Evolutionary conservation across 1,139 yeast genomes (phyloP), one percentile per base, ranked within the genome.

Genomic region (Magnusiomyces paraingens): DNA sequence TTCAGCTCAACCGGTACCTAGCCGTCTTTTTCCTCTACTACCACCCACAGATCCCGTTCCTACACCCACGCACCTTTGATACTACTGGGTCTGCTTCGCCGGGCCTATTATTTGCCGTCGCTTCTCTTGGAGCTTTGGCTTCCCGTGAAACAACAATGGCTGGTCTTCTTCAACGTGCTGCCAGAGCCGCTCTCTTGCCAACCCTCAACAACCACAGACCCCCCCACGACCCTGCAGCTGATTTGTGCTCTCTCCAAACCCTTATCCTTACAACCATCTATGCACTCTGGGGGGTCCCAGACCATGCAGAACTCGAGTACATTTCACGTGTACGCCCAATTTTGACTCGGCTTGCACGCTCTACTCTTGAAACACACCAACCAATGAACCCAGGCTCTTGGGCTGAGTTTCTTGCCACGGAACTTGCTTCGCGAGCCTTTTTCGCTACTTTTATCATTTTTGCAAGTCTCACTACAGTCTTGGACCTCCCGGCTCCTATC

Each of bases 41-140:
- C 61, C 73, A 70, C 51, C 71, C 72, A 1, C 59, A 55, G 35
- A 61, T 68, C 43, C 73, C 74, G 2, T 65, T 70, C 53, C 51
- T 70, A 39, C 73, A 70, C 55, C 59, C 62, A 3, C 68, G 66
- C 32, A 62, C 70, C 2, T 70, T 70, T 53, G 63, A 66, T 42
- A 68, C 70, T 1, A 58, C 61, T 14, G 32, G 32, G 8, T 58
- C 60, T 1, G 62, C 64, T 1, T 62, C 70, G 8, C 69, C 69
- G 4, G 62, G 69, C 6, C 59, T 70, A 22, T 55, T 70, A 32
- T 64, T 67, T 36, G 66, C 71, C 1, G 64, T 69, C 11, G 66
- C 72, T 56, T 64, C 73, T 2, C 58, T 70, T 40, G 73, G 73
- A 2, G 72, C 73, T 0, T 57, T 63, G 32, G 54, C 67, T 10